A percentile compares a stretch with the other conserved stretches of the same genome.
These are phyloP conservation scores for Pythium rishiriense DNA, from an alignment of 352 stramenopile species.

Conservation along the genomic window DNA sequence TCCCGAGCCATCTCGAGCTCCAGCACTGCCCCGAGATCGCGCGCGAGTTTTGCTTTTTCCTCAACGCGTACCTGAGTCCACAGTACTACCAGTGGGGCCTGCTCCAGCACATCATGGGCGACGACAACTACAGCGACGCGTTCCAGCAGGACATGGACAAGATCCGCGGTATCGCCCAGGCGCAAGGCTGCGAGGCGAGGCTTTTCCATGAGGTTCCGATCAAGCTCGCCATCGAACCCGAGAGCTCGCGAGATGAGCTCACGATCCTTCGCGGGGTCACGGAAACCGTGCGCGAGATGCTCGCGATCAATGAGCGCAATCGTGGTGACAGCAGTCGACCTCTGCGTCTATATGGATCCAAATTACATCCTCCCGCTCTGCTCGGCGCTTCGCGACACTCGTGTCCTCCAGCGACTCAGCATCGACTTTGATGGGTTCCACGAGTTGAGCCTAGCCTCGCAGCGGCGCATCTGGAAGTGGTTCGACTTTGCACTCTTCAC, in stretches of 20 bases:
- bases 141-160: background rate
- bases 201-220: conserved; percentile 5
- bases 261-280: background rate
- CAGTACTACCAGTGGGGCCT: conserved; percentile 8
- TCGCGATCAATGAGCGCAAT: conserved; percentile 1
- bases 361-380: background rate
- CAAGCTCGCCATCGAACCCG: conserved; percentile 4
- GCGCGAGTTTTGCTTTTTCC: conserved; percentile 13
- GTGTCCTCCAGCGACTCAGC: background rate
- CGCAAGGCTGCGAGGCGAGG: background rate
- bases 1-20: conserved; percentile 3
- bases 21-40: background rate
- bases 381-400: conserved; percentile 1
- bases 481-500: conserved; percentile 6
- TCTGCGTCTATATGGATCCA: conserved; percentile 1
- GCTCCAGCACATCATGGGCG: conserved; percentile 7
- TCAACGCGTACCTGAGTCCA: conserved; percentile 8
- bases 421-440: background rate
- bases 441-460: background rate
- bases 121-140: conserved; percentile 1
- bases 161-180: background rate
- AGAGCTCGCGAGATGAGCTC: background rate
- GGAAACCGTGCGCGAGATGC: background rate
- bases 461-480: conserved; percentile 1
- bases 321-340: conserved; percentile 4